Evolutionary conservation across 352 stramenopile genomes (phyloP).

Genomic region (Albugo laibachii): DNA sequence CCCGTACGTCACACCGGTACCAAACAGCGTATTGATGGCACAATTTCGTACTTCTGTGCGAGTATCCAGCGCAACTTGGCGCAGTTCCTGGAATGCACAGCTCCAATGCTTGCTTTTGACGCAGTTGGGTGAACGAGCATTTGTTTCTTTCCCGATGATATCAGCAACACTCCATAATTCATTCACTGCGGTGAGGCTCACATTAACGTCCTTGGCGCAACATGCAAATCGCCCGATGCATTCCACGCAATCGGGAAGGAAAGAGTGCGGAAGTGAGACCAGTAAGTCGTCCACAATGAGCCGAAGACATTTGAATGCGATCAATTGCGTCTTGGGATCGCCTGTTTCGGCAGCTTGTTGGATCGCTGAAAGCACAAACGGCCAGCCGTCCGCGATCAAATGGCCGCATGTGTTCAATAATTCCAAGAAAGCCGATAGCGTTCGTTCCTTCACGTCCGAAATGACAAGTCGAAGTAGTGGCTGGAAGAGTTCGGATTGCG

Average conservation of each 20-base stretch:
- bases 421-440: conserved; percentile 45
- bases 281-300: conserved; percentile 94
- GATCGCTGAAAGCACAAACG: conserved; percentile 38
- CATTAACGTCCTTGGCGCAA: conserved; percentile 92
- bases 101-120: conserved; percentile 16
- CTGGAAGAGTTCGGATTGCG: conserved; percentile 43
- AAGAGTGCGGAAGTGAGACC: conserved; percentile 54
- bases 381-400: conserved; percentile 47
- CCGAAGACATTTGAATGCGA: conserved; percentile 90
- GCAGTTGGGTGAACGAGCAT: conserved; percentile 2
- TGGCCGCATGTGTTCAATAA: conserved; percentile 59
- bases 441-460: conserved; percentile 60
- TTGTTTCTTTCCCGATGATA: conserved; percentile 41
- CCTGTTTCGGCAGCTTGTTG: conserved; percentile 39
- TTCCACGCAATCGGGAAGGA: conserved; percentile 60
- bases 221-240: conserved; percentile 89
- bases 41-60: conserved; percentile 92
- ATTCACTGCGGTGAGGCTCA: conserved; percentile 92
- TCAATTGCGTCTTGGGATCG: conserved; percentile 58
- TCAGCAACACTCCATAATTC: conserved; percentile 90
- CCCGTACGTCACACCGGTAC: conserved; percentile 89
- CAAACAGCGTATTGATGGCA: conserved; percentile 94
- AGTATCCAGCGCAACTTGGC: conserved; percentile 79
- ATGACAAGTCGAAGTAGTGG: conserved; percentile 33
- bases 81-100: conserved; percentile 61